These are phyloP conservation scores for Schizosaccharomyces japonicus DNA, from an alignment of 805 yeast species.

Conservation along the genomic window DNA sequence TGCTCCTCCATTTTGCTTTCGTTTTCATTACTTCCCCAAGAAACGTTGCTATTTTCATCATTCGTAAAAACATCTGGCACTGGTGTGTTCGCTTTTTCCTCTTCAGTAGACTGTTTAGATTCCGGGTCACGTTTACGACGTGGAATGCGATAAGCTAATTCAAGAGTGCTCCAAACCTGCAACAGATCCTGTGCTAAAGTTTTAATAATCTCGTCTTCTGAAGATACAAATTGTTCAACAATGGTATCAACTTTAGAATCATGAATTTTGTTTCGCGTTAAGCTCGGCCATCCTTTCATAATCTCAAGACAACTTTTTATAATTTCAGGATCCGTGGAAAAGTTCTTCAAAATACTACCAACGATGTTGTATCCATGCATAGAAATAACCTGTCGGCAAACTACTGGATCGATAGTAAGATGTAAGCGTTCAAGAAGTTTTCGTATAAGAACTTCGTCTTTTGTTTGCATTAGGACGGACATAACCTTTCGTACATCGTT, in stretches of 20 bases:
- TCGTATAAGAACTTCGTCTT: slow-evolving; percentile 37
- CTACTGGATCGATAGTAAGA: slow-evolving; percentile 24
- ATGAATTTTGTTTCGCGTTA: slow-evolving; percentile 55
- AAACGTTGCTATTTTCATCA: no score
- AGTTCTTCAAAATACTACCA: slow-evolving; percentile 29
- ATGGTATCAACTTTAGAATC: slow-evolving; percentile 48
- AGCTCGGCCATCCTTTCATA: slow-evolving; percentile 38
- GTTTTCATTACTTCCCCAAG: no score
- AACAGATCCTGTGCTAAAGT: slow-evolving; percentile 24
- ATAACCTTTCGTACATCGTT: slow-evolving; percentile 54
- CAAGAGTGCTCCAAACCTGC: slow-evolving; percentile 45
- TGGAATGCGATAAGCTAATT: slow-evolving; percentile 70
- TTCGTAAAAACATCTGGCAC: neutral
- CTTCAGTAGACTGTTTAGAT: neutral
- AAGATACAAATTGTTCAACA: slow-evolving; percentile 22
- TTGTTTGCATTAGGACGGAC: slow-evolving; percentile 56
- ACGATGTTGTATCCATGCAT: slow-evolving; percentile 74
- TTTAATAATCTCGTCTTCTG: slow-evolving; percentile 16
- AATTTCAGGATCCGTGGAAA: slow-evolving; percentile 21
- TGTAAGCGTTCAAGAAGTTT: slow-evolving; percentile 47
- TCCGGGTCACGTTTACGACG: slow-evolving; percentile 19
- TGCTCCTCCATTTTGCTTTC: no score
- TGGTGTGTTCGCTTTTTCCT: neutral
- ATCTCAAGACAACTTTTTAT: slow-evolving; percentile 30
- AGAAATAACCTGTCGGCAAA: slow-evolving; percentile 38